Evolutionary conservation across 139 green algal genomes (phyloP).

Genomic region (Chlorella sorokiniana): DNA sequence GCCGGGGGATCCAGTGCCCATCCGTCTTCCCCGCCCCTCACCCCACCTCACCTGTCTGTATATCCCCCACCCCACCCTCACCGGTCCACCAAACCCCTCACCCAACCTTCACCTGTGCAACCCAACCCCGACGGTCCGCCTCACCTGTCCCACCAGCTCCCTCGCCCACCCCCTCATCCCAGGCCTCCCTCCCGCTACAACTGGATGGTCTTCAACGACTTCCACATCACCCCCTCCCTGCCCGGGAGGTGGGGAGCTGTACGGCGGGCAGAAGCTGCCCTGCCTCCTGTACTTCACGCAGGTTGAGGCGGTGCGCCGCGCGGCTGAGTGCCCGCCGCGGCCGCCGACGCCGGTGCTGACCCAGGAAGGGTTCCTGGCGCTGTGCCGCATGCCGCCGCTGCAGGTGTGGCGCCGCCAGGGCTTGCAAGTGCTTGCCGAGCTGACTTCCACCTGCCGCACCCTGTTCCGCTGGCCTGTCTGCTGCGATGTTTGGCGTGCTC

Average conservation of each 20-base stretch:
- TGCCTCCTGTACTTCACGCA: slow-evolving; percentile 85
- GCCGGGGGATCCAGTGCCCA: too few species aligned
- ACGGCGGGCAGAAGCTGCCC: slow-evolving; percentile 79
- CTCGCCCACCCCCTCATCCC: neutral
- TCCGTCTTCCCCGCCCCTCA: too few species aligned
- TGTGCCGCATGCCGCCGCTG: slow-evolving; percentile 65
- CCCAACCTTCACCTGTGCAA: neutral
- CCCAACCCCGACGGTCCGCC: neutral
- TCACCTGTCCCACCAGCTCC: neutral
- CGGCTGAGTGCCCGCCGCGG: neutral
- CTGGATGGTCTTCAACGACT: slow-evolving; percentile 95
- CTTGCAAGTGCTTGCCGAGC: neutral
- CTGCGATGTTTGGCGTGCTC: neutral
- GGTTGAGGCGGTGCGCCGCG: slow-evolving; percentile 32
- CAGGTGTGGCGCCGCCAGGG: slow-evolving; percentile 33
- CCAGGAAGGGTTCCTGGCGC: slow-evolving; percentile 54
- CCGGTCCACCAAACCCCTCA: too few species aligned
- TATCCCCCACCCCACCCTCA: too few species aligned
- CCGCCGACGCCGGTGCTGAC: slow-evolving; percentile 54
- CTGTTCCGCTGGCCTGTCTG: neutral
- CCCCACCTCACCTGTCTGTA: too few species aligned
- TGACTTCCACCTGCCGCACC: neutral
- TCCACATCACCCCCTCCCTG: slow-evolving; percentile 57
- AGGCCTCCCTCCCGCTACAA: slow-evolving; percentile 8
- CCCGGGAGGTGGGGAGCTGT: slow-evolving; percentile 62